A percentile compares a stretch with the other conserved stretches of the same genome.
phyloP scores from a whole-genome alignment of 805 yeast genomes.

The Blastobotrys terrestris region DNA sequence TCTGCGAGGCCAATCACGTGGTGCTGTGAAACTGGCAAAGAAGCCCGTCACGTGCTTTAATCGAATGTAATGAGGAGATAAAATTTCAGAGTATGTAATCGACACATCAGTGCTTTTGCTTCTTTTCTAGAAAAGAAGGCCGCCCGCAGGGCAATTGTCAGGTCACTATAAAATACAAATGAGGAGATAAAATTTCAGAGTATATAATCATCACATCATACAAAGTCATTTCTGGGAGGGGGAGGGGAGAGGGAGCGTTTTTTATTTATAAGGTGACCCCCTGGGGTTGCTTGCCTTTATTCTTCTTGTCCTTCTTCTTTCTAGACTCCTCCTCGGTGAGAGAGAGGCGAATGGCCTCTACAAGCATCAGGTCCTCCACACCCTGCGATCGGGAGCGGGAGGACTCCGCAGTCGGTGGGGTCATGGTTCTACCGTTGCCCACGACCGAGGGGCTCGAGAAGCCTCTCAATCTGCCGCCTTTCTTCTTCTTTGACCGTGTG shows the following conservation, averaged over 20 bases:
- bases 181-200: neutral
- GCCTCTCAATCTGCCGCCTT: conserved; percentile 20
- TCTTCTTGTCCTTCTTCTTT: neutral
- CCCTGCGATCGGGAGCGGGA: conserved; percentile 28
- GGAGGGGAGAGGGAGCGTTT: too few relatives aligned
- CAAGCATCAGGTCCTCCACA: conserved; percentile 71
- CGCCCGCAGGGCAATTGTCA: too few relatives aligned
- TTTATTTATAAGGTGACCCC: neutral
- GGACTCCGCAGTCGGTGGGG: conserved; percentile 19
- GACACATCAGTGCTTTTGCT: too few relatives aligned
- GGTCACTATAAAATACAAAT: too few relatives aligned
- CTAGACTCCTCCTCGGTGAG: conserved; percentile 2
- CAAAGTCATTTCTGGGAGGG: too few relatives aligned
- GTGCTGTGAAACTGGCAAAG: too few relatives aligned
- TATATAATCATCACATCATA: neutral
- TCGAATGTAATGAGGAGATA: too few relatives aligned
- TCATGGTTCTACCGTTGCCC: conserved; percentile 13
- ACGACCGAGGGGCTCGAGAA: conserved; percentile 6
- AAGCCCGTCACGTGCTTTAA: too few relatives aligned
- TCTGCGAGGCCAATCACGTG: too few relatives aligned
- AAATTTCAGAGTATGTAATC: too few relatives aligned
- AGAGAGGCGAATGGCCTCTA: conserved; percentile 74
- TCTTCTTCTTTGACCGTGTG: conserved; percentile 6
- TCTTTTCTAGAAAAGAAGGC: neutral
- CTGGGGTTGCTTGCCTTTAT: conserved; percentile 4